Evolutionary conservation across 192 early-diverging fungal species (phyloP), one percentile per base, ranked within the genome.

Genomic region (Podila minutissima): DNA sequence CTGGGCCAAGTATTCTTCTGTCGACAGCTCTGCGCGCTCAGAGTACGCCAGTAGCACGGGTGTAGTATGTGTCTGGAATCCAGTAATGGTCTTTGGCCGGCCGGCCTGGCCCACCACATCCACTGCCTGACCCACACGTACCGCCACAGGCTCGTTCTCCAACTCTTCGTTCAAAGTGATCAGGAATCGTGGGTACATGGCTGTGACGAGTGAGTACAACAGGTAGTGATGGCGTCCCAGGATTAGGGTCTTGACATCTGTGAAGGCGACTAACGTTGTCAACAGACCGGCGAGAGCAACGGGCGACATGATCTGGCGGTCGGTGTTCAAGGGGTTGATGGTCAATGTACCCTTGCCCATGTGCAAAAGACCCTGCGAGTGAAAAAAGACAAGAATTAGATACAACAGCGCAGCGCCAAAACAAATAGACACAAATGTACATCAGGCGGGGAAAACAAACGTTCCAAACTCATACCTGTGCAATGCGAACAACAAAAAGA

Each of bases 281-380:
- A 99, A 86, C 50, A 99, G 84, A 20, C 96, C 95, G 11, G 94
- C 92, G 64, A 96, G 84, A 26, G 93, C 95, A 4, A 94, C 93
- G 51, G 94, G 96, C 37, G 94, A 97, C 91, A 99, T 85, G 64
- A 99, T 89, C 72, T 89, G 90, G 57, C 97, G 93, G 83, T 97
- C 95, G 60, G 94, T 91, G 82, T 97, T 94, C 89, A 92, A 96
- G 59, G 98, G 97, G 82, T 97, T 99, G 67, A 98, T 84, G 8
- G 97, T 95, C 91, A 98, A 89, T 1, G 98, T 98, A 32, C 98
- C 98, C 88, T 99, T 99, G 75, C 97, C 98, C 97, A 99, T 96
- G 74, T 97, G 95, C 29, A 97, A 75, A 22, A 97, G 75, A 38
- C 95, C 95, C 88, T 33, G 33, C 33, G 35, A 37, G 35, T 37